Evolutionary conservation across 176 grass and related monocot genomes (phyloP).

Genomic region (Musa acuminata): DNA sequence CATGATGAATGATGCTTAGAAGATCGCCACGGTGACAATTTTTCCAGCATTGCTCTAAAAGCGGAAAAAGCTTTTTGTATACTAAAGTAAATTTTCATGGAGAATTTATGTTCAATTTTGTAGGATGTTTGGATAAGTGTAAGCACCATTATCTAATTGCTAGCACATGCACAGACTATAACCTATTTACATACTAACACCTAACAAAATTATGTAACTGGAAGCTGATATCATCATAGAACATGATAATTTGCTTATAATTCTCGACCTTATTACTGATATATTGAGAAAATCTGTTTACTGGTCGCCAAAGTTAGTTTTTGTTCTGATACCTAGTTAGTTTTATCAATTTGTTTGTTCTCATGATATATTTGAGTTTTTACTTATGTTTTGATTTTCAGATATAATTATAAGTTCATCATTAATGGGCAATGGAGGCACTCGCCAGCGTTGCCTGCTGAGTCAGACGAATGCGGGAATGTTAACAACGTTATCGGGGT

Average conservation of each 20-base stretch:
- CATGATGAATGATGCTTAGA: too few relatives aligned
- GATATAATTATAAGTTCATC: conserved; percentile 97
- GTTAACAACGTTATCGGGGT: conserved; percentile 94
- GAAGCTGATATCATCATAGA: neutral
- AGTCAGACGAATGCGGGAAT: conserved; percentile 76
- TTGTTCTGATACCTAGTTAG: neutral
- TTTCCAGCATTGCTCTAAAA: too few relatives aligned
- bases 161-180: too few relatives aligned
- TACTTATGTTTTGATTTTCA: conserved; percentile 17
- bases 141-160: too few relatives aligned
- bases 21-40: too few relatives aligned
- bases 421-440: conserved; percentile 81
- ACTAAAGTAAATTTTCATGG: too few relatives aligned
- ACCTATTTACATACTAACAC: too few relatives aligned
- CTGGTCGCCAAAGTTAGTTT: neutral
- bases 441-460: conserved; percentile 59
- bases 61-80: too few relatives aligned
- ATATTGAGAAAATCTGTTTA: neutral
- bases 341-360: neutral
- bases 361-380: neutral
- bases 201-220: too few relatives aligned
- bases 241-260: neutral
- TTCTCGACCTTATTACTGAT: neutral
- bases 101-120: too few relatives aligned
- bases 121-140: too few relatives aligned